These are phyloP conservation scores for Thermochaetoides dissita DNA, from an alignment of 2,329 filamentous ascomycete genomes.

Conservation along the genomic window DNA sequence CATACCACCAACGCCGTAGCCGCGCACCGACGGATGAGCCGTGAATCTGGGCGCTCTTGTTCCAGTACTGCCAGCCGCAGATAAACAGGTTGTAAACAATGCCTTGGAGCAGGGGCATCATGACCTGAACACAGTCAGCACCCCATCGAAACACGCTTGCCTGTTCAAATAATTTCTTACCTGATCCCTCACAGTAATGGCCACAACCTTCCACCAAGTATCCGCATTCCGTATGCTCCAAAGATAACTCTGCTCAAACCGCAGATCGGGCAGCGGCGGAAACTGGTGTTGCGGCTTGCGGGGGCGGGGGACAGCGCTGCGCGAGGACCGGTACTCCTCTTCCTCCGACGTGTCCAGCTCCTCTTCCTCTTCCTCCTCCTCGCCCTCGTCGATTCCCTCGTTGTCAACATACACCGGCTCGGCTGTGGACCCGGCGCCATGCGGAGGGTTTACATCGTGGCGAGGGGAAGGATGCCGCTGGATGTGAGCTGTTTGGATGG, in stretches of 20 bases:
- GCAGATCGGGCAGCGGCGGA: constrained; percentile 67
- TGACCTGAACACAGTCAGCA: constrained; percentile 36
- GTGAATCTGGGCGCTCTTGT: constrained; percentile 60
- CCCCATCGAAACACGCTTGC: no score
- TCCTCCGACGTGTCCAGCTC: constrained; percentile 1
- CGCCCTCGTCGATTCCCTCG: constrained; percentile 47
- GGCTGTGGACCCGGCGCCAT: constrained; percentile 40
- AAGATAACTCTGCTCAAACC: constrained; percentile 97
- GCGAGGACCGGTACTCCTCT: neutral
- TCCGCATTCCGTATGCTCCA: constrained; percentile 72
- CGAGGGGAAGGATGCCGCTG: constrained; percentile 54
- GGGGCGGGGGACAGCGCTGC: constrained; percentile 28
- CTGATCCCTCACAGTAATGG: constrained; percentile 83
- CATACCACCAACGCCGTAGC: constrained; percentile 86
- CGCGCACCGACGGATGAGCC: constrained; percentile 65
- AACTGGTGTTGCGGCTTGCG: constrained; percentile 32
- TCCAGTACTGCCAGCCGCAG: constrained; percentile 83
- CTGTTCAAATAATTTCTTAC: constrained; percentile 28
- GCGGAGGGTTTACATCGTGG: constrained; percentile 60
- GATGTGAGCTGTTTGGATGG: constrained; percentile 69
- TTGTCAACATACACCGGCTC: constrained; percentile 39
- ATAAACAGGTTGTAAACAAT: constrained; percentile 76
- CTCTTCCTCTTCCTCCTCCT: constrained; percentile 34
- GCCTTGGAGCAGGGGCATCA: constrained; percentile 80
- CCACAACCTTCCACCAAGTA: constrained; percentile 62